Base-by-base conservation (phyloP, 148 eudicot genomes). In the Rhododendron kiyosumense region DNA sequence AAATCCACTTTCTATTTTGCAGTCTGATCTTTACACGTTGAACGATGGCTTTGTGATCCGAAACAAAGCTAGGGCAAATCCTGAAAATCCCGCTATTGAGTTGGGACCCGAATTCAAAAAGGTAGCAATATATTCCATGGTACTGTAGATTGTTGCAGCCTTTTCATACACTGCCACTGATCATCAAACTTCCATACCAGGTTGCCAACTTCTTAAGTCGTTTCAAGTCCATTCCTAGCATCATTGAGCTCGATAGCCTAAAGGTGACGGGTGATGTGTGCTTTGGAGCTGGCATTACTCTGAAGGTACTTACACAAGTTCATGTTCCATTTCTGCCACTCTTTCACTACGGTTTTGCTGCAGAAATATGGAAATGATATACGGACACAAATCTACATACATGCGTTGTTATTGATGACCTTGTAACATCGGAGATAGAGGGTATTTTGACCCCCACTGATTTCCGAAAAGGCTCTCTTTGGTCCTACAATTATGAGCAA, bases 11-110 rank as follows among this genome's bases (percentile, higher is more conserved):
- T n/a, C 41, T 74, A 73, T 48, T 78, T 65, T 91, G 71, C 94
- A 97, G 99, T 97, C 99, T 51, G 98, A 97, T 90, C 98, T 97
- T 69, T 97, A 97, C 92, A 97, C 96, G 36, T 90, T 95, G 89
- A 82, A 83, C 36, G 95, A 92, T 85, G 98, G 98, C 81, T 95
- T 91, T 85, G 98, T 97, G 82, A 87, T 43, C 71, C 93, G 99
- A 87, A 97, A 95, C 84, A 83, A 85, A 63, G 96, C 93, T 45
- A 94, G 99, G 88, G 82, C 90, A 84, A 93, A 91, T 88, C 96
- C 98, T 38, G 93, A 91, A 26, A 97, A 95, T 88, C 99, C 99
- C 81, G 83, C 99, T 28, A 93, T 97, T 79, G 99, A 97, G 67
- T 85, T 97, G 90, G 99, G 99, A 81, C 99, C 99, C 32, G 99